Conservation (phyloP, 2,329 filamentous ascomycete species). For the Penicillium sp. region DNA sequence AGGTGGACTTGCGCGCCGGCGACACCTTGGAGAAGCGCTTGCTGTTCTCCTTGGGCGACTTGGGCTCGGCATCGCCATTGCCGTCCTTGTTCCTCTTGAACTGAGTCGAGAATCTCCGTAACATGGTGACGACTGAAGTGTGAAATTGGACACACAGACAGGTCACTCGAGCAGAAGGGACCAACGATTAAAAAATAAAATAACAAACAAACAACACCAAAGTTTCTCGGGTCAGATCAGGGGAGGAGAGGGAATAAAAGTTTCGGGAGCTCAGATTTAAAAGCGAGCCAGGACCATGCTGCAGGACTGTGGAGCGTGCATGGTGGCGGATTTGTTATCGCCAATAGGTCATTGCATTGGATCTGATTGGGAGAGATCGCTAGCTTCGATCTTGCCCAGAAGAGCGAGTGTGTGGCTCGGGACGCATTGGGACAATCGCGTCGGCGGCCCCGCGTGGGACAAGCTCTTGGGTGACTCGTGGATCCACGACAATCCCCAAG, state of each 20-base stretch:
- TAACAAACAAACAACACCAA: conserved; percentile 9
- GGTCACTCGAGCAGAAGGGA: conserved; percentile 10
- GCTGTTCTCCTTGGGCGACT: conserved; percentile 27
- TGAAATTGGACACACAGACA: conserved; percentile 8
- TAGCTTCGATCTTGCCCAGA: conserved; percentile 18
- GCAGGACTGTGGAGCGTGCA: conserved; percentile 22
- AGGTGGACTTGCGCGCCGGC: conserved; percentile 20
- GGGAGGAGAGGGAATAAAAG: conserved; percentile 12
- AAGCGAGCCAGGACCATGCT: conserved; percentile 19
- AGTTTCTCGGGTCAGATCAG: conserved; percentile 12
- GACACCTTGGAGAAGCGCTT: conserved; percentile 34
- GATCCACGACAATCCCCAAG: conserved; percentile 9
- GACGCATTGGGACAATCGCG: conserved; percentile 11
- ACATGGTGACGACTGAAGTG: conserved; percentile 30
- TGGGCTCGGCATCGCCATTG: conserved; percentile 31
- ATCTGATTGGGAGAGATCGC: conserved; percentile 14
- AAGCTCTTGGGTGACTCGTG: conserved; percentile 10
- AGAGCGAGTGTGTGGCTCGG: conserved; percentile 8
- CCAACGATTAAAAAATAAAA: conserved; percentile 3
- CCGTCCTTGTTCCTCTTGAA: conserved; percentile 37
- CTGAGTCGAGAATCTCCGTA: conserved; percentile 37
- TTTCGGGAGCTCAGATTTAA: conserved; percentile 16
- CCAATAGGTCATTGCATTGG: conserved; percentile 23
- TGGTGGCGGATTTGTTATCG: conserved; percentile 24
- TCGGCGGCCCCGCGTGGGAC: conserved; percentile 17